Conservation (phyloP, 306 rosid genomes). For the Prunus fruticosa region DNA sequence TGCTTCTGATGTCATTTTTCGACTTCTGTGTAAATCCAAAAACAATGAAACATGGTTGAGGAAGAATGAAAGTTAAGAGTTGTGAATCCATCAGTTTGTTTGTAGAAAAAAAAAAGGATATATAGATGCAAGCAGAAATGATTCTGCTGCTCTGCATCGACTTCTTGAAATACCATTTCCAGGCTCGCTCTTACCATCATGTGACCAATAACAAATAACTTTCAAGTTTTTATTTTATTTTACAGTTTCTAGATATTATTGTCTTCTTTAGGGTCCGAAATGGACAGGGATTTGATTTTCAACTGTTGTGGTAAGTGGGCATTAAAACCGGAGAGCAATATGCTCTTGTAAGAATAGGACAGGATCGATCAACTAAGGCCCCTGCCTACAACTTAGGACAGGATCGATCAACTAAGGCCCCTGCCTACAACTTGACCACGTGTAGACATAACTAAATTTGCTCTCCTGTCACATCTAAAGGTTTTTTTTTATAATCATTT, state of each 20-base stretch:
- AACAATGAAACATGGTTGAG: neutral
- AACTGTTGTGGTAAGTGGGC: neutral
- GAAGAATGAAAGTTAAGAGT: neutral
- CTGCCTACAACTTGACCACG: neutral
- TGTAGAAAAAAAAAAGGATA: neutral
- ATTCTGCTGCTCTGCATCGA: neutral
- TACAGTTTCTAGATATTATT: too few relatives aligned
- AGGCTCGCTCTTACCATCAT: neutral
- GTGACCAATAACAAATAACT: too few relatives aligned
- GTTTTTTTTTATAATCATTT: neutral
- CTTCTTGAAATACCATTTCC: neutral
- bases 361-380: neutral
- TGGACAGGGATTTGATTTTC: neutral
- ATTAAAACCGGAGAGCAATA: neutral
- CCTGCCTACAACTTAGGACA: neutral
- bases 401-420: neutral
- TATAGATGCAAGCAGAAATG: neutral
- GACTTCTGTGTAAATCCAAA: neutral
- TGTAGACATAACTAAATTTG: neutral
- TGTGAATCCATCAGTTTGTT: neutral
- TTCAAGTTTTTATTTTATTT: too few relatives aligned
- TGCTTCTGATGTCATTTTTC: neutral
- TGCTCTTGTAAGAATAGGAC: neutral
- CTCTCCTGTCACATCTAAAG: neutral
- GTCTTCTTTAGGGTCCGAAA: too few relatives aligned